Evolutionary conservation across 257 asterid species (phyloP).

Genomic region (Coffea eugenioides): DNA sequence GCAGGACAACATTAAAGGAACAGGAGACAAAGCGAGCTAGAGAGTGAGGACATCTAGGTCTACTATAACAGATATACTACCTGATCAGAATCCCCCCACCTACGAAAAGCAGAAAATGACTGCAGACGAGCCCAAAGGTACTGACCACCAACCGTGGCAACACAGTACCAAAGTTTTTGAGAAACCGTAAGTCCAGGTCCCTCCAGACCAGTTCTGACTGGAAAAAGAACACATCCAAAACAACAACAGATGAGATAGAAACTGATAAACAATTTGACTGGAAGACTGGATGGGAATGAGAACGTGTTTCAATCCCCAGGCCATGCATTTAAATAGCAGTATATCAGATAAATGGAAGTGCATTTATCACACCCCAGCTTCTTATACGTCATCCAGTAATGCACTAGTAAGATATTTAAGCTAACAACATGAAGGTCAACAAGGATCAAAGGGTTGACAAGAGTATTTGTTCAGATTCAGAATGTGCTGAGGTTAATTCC

Average conservation of each 20-base stretch:
- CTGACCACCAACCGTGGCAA: constrained; percentile 95
- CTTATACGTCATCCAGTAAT: not conserved
- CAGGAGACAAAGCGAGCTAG: not conserved
- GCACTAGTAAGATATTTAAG: not conserved
- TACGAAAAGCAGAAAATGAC: constrained; percentile 89
- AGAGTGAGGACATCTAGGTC: not conserved
- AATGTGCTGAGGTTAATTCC: too few species aligned
- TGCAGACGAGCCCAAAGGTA: constrained; percentile 89
- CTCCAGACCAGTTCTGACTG: constrained; percentile 81
- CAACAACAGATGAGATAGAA: not conserved
- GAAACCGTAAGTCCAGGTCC: constrained; percentile 85
- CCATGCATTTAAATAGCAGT: too few species aligned
- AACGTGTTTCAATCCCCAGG: not conserved
- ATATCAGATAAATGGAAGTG: too few species aligned
- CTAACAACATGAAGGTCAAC: not conserved
- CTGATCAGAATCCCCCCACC: constrained; percentile 99
- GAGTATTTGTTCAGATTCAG: too few species aligned
- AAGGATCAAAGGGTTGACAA: not conserved
- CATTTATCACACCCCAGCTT: too few species aligned
- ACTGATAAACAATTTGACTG: not conserved
- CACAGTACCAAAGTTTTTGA: constrained; percentile 88
- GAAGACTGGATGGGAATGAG: not conserved
- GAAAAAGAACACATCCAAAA: constrained; percentile 15
- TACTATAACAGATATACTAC: constrained; percentile 27
- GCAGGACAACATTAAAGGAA: not conserved